Base-by-base conservation (phyloP, 306 rosid genomes). In the Pueraria montana region DNA sequence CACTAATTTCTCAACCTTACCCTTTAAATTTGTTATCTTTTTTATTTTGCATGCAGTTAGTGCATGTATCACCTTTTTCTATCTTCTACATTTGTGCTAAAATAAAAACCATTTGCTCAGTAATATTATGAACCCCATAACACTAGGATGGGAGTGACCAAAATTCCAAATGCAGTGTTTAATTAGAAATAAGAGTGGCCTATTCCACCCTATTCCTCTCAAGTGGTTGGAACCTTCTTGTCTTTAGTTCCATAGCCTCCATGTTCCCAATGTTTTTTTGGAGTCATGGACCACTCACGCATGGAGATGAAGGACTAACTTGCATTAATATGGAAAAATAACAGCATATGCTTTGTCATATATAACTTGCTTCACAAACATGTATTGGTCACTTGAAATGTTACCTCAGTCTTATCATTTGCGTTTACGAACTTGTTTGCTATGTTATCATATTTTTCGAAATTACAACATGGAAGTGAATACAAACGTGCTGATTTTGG, bases 161-260 rank as follows among this genome's bases (percentile, higher is more conserved):
- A 43, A 10, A 43, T 43, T 43, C 49, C 12, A 43, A 43, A 43
- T 9, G 14, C 49, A 56, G 58, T 61, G 42, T 26, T 45, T 10
- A 34, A 34, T 5, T 34, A 63, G 63, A 50, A 78, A 72, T 64
- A 63, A 65, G 42, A 84, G 77, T 49, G 81, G 21, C 72, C 34
- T 70, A 20, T 34, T 4, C 48, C 71, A 55, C 40, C 14, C 10
- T 62, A 13, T 71, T 18, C 71, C 36, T 78, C 3, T 34, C 76
- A 65, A 84, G 65, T 79, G 16, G 67, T 13, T 65, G 9, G 48
- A 56, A 84, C 87, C 36, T 65, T 79, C 78, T 74, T 75, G 42
- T 74, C 43, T 78, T 70, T 10, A 43, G 49, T 43, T 43, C 14
- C 49, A 42, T 74, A 45, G 11, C 53, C 9, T 52, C 72, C 77